Conservation (phyloP, 352 stramenopile genomes). For the Globisporangium ultimum region DNA sequence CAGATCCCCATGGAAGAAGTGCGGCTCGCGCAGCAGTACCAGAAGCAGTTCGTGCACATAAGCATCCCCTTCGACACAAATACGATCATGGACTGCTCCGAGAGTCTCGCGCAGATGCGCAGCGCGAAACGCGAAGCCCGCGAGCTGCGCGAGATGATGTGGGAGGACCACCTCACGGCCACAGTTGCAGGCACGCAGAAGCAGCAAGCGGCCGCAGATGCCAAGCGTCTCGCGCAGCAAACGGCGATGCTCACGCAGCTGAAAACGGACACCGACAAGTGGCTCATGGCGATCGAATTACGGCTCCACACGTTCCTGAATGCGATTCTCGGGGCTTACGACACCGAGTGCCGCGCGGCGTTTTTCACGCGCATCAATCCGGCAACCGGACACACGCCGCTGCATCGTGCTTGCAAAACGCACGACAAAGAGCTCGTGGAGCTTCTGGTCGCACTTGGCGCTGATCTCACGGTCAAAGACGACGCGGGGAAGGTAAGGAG, state of each 20-base stretch:
- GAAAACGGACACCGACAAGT: constrained; percentile 55
- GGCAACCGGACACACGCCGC: constrained; percentile 38
- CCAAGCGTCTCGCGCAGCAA: too few relatives aligned
- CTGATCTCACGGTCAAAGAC: constrained; percentile 31
- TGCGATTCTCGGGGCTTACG: constrained; percentile 24
- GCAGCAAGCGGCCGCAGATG: constrained; percentile 35
- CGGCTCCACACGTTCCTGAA: constrained; percentile 37
- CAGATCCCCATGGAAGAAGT: constrained; percentile 46
- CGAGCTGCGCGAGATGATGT: constrained; percentile 59
- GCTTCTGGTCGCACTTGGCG: constrained; percentile 36
- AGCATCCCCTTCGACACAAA: constrained; percentile 33
- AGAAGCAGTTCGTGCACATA: constrained; percentile 38
- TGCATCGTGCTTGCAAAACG: constrained; percentile 51
- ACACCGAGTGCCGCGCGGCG: constrained; percentile 12
- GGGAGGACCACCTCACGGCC: constrained; percentile 51
- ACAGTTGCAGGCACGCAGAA: constrained; percentile 23
- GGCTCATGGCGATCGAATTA: constrained; percentile 69
- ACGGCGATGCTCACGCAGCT: constrained; percentile 50
- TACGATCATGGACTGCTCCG: constrained; percentile 45
- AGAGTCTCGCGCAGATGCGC: constrained; percentile 39
- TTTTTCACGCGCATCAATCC: constrained; percentile 46
- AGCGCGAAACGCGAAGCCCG: constrained; percentile 45
- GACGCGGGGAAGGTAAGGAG: constrained; percentile 25
- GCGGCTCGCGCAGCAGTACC: constrained; percentile 31
- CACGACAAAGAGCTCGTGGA: constrained; percentile 39